A percentile compares a stretch with the other conserved stretches of the same genome.
phyloP scores from a whole-genome alignment of 495 filamentous ascomycete species.

The Aspergillus affinis region DNA sequence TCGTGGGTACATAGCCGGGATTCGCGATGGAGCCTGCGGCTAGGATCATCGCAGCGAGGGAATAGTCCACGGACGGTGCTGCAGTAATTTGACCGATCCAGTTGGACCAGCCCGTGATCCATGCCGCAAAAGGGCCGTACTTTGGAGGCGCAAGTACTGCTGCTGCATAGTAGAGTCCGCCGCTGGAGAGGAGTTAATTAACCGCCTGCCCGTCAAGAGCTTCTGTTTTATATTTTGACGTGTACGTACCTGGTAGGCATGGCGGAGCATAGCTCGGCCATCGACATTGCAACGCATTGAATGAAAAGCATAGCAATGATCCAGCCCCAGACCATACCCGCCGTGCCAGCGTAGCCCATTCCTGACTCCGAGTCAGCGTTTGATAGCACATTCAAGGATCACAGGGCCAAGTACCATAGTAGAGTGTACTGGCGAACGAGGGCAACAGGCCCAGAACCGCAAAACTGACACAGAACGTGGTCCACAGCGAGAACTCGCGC shows the following conservation, averaged over 20 bases:
- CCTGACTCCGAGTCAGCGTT: slow-evolving; percentile 34
- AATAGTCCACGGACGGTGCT: slow-evolving; percentile 65
- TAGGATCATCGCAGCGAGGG: slow-evolving; percentile 69
- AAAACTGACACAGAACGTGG: slow-evolving; percentile 77
- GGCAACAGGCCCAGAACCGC: slow-evolving; percentile 73
- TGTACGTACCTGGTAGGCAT: slow-evolving; percentile 60
- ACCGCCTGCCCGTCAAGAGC: slow-evolving; percentile 11
- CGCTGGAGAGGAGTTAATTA: slow-evolving; percentile 41
- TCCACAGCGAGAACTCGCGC: slow-evolving; percentile 80
- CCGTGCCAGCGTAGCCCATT: slow-evolving; percentile 79
- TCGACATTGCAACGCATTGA: slow-evolving; percentile 66
- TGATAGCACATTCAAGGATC: background rate
- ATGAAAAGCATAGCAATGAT: slow-evolving; percentile 74
- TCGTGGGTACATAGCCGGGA: slow-evolving; percentile 61
- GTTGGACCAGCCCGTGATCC: slow-evolving; percentile 75
- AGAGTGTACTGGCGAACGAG: slow-evolving; percentile 72
- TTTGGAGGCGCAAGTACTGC: slow-evolving; percentile 76
- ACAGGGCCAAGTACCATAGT: slow-evolving; percentile 51
- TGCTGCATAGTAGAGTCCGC: slow-evolving; percentile 76
- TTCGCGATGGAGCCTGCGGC: slow-evolving; percentile 68
- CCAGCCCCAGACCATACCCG: slow-evolving; percentile 85
- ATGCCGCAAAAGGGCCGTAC: slow-evolving; percentile 73
- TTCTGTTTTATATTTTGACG: background rate
- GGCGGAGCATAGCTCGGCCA: slow-evolving; percentile 66
- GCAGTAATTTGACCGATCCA: slow-evolving; percentile 71